Conservation (phyloP, 257 asterid species). For the Avicennia marina region DNA sequence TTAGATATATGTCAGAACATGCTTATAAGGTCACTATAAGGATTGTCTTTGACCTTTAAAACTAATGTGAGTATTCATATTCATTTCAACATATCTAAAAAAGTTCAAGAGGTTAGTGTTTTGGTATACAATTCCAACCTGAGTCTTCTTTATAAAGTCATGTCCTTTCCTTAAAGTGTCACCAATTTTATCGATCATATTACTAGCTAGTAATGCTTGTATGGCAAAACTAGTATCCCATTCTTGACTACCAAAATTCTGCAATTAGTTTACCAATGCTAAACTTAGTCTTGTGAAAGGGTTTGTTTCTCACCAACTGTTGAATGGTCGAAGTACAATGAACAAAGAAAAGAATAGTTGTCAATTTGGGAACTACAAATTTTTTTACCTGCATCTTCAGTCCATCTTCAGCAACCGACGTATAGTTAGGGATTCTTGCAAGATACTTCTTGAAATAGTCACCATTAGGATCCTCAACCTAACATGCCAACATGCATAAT, state of each 20-base stretch:
- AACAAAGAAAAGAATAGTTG: not conserved
- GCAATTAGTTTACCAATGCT: no score
- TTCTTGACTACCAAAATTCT: conserved; percentile 86
- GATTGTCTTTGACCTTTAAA: conserved; percentile 64
- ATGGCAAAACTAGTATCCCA: conserved; percentile 87
- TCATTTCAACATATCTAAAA: no score
- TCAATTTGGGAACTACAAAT: not conserved
- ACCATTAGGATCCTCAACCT: conserved; percentile 77
- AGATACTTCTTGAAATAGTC: conserved; percentile 75
- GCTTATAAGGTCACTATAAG: conserved; percentile 69
- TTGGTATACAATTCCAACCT: conserved; percentile 35
- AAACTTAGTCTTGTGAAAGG: no score
- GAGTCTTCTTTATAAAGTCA: conserved; percentile 66
- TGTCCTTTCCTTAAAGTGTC: conserved; percentile 70
- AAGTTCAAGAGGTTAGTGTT: not conserved
- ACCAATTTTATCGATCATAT: conserved; percentile 50
- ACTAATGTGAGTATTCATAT: no score
- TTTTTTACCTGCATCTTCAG: conserved; percentile 69
- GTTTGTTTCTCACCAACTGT: no score
- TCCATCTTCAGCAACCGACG: conserved; percentile 83
- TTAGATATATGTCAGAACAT: conserved; percentile 84
- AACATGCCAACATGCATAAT: conserved; percentile 69
- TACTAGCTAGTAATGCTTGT: conserved; percentile 72
- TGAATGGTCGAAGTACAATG: no score
- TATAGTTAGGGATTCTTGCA: conserved; percentile 63